These are phyloP conservation scores for Boletus subcaerulescens DNA, from an alignment of 768 basidiomycete species.

Conservation along the genomic window DNA sequence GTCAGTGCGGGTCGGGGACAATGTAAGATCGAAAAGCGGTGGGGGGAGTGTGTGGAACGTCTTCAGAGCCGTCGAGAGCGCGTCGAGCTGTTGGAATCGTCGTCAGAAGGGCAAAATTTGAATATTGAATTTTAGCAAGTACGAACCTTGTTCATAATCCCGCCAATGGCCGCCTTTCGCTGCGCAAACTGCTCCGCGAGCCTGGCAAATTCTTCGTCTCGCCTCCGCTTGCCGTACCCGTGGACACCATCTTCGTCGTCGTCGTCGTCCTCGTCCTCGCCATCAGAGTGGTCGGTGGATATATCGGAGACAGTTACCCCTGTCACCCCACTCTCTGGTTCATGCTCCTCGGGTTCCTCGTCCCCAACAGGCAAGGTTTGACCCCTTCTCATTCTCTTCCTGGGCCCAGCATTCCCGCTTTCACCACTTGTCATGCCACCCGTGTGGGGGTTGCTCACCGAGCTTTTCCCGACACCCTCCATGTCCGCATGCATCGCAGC, in stretches of 20 bases:
- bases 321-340: constrained; percentile 2
- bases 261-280: constrained; percentile 33
- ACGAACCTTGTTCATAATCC: constrained; percentile 70
- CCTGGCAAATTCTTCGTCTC: constrained; percentile 67
- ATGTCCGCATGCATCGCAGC: constrained; percentile 71
- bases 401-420: constrained; percentile 12
- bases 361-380: constrained; percentile 35
- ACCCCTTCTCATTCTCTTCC: constrained; percentile 30
- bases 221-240: constrained; percentile 49
- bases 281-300: constrained; percentile 32
- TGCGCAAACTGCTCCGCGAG: constrained; percentile 68
- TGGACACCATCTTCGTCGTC: constrained; percentile 46
- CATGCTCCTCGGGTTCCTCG: constrained; percentile 22
- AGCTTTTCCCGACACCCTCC: constrained; percentile 49
- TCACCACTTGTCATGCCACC: constrained; percentile 6
- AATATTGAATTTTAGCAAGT: background rate
- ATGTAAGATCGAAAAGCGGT: constrained; percentile 36
- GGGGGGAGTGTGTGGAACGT: constrained; percentile 44
- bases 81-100: constrained; percentile 23
- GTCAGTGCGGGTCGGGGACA: constrained; percentile 24
- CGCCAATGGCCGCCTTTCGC: constrained; percentile 63
- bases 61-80: constrained; percentile 35
- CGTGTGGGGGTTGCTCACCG: constrained; percentile 4
- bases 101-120: background rate
- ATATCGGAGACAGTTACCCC: constrained; percentile 21